Evolutionary conservation across 371 early-diverging fungal species (phyloP), one percentile per base, ranked within the genome.

Genomic region (Apophysomyces elegans): DNA sequence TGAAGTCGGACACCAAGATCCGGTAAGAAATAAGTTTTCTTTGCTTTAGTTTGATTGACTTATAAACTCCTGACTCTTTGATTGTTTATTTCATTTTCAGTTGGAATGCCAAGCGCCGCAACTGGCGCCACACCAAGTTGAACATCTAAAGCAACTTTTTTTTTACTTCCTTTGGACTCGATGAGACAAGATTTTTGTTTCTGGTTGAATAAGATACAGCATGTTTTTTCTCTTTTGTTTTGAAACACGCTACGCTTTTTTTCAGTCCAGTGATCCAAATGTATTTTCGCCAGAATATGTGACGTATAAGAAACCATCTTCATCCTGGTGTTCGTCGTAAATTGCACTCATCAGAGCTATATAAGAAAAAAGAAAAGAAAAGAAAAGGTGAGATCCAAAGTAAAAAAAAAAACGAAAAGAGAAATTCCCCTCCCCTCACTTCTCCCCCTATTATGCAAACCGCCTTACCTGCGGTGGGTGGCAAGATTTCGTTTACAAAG

Each of bases 101-200:
- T 69, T 97, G 96, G 92, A 96, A 95, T 90, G 89, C 94, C 77
- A 98, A 97, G 93, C 92, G 97, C 68, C 93, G 97, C 72, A 89
- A 96, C 94, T 97, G 98, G 98, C 90, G 96, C 84, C 92, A 95
- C 77, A 96, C 95, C 83, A 96, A 97, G 95, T 85, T 95, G 75
- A 90, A 91, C 86, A 74, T 95, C 73, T 95, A 93, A 92, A 54
- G 39, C 32, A 9, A 16, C 16, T 36, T 18, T 56, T 16, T 37
- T 21, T 50, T 26, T 26, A 26, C 26, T 26, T 21, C 32, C 21
- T 50, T 50, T 50, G 21, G n/a, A 50, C 26, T 47, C 13, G n/a
- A 36, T 38, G 54, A 18, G 37, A 50, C 38, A 36, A 39, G 36
- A 41, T 41, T 37, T 35, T 13, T 41, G 41, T 37, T 26, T 26